phyloP scores from a whole-genome alignment of 2,329 filamentous ascomycete genomes.

The Sporothrix pseudoabietina region DNA sequence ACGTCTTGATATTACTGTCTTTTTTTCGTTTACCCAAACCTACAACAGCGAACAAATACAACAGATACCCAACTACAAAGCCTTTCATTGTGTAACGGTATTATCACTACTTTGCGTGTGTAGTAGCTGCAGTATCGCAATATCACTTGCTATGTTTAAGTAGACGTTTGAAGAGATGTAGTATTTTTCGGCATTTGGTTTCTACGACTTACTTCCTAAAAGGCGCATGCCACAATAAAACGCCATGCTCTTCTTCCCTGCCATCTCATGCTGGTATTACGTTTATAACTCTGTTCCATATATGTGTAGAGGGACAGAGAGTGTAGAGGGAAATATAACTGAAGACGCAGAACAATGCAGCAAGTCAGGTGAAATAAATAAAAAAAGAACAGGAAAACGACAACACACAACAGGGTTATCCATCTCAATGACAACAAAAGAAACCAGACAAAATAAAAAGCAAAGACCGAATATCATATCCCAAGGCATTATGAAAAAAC shows the following conservation, averaged over 20 bases:
- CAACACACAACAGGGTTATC: neutral
- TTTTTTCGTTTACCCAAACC: neutral
- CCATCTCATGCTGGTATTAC: conserved; percentile 22
- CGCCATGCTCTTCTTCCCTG: conserved; percentile 22
- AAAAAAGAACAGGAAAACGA: neutral
- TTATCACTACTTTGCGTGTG: too few species aligned
- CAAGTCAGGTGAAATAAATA: neutral
- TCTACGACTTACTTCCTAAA: neutral
- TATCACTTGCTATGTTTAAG: neutral
- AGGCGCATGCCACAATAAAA: neutral
- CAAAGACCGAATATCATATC: conserved; percentile 10
- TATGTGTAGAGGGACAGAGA: neutral
- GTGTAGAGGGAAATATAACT: neutral
- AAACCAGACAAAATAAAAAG: neutral
- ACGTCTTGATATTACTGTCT: neutral
- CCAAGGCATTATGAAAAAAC: conserved; percentile 17
- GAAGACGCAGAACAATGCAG: conserved; percentile 11
- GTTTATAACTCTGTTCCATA: neutral
- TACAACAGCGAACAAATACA: conserved; percentile 15
- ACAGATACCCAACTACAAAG: conserved; percentile 6
- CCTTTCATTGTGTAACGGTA: neutral
- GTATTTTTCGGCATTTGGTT: neutral
- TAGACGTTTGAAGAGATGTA: neutral
- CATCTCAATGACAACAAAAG: conserved; percentile 5
- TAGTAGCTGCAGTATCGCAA: too few species aligned